Evolutionary conservation across 2,329 filamentous ascomycete species (phyloP).

Genomic region (Aspergillus ochraceus): DNA sequence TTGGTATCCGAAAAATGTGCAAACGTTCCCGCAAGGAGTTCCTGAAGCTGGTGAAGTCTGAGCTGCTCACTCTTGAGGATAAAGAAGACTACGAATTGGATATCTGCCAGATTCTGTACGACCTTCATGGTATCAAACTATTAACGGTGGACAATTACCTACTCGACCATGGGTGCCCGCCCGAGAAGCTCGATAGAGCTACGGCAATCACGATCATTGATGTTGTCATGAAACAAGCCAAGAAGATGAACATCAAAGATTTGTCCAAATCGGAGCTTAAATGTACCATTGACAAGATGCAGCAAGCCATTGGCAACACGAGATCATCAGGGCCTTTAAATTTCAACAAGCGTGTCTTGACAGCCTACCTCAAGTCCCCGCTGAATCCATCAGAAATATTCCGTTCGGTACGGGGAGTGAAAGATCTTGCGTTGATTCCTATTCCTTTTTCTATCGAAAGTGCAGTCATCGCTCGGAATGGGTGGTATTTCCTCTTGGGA

Average conservation of each 20-base stretch:
- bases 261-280: slow-evolving; percentile 89
- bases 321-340: slow-evolving; percentile 77
- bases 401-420: slow-evolving; percentile 74
- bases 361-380: slow-evolving; percentile 76
- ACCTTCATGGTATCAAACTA: slow-evolving; percentile 78
- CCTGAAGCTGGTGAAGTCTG: slow-evolving; percentile 82
- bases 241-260: slow-evolving; percentile 85
- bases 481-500: slow-evolving; percentile 91
- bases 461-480: slow-evolving; percentile 69
- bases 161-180: slow-evolving; percentile 75
- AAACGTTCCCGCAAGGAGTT: slow-evolving; percentile 83
- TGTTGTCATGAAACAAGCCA: slow-evolving; percentile 77
- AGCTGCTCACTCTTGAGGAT: slow-evolving; percentile 73
- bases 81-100: slow-evolving; percentile 84
- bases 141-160: slow-evolving; percentile 65
- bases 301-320: slow-evolving; percentile 74
- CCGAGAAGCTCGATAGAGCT: slow-evolving; percentile 74
- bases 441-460: slow-evolving; percentile 70
- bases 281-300: slow-evolving; percentile 87
- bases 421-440: slow-evolving; percentile 69
- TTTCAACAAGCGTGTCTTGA: slow-evolving; percentile 84
- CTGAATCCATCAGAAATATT: slow-evolving; percentile 81
- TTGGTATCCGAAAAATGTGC: slow-evolving; percentile 83
- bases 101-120: slow-evolving; percentile 79
- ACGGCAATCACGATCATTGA: slow-evolving; percentile 81